Conservation (phyloP, 2,329 filamentous ascomycete species). For the Arachnomyces sp. region DNA sequence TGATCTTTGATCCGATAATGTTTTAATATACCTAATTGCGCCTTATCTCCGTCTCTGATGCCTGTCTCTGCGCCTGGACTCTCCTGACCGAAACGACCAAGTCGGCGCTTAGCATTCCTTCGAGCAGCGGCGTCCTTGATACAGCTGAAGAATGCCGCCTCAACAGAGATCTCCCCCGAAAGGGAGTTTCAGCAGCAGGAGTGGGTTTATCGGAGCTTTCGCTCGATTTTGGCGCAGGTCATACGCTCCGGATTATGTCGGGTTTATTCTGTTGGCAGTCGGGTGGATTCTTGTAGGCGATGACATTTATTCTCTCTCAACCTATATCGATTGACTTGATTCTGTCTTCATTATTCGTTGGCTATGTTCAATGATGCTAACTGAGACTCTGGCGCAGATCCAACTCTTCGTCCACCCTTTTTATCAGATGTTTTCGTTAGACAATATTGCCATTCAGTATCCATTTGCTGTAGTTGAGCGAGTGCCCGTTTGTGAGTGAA, state of each 20-base stretch:
- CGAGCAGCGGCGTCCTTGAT: too few relatives aligned
- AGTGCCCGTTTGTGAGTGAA: slow-evolving; percentile 62
- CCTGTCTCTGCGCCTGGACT: too few relatives aligned
- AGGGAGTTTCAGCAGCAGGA: too few relatives aligned
- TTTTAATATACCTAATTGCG: too few relatives aligned
- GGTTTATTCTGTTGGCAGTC: slow-evolving; percentile 60
- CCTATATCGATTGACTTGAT: too few relatives aligned
- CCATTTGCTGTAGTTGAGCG: slow-evolving; percentile 78
- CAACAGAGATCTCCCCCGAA: too few relatives aligned
- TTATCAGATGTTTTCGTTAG: slow-evolving; percentile 86
- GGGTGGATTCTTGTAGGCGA: slow-evolving; percentile 42
- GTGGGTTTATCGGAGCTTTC: slow-evolving; percentile 39
- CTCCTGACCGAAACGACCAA: too few relatives aligned
- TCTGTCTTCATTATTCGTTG: slow-evolving; percentile 1
- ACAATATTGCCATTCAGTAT: slow-evolving; percentile 74
- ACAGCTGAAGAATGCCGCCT: too few relatives aligned
- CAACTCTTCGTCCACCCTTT: slow-evolving; percentile 70
- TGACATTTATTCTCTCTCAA: background rate
- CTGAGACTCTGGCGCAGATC: slow-evolving; percentile 38
- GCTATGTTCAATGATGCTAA: slow-evolving; percentile 4
- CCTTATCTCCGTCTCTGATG: too few relatives aligned
- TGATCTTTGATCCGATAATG: too few relatives aligned
- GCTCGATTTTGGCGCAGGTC: slow-evolving; percentile 56
- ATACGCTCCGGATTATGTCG: slow-evolving; percentile 82
- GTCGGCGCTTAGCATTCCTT: too few relatives aligned